Evolutionary conservation across 352 stramenopile species (phyloP).

Genomic region (Lagenidium giganteum): DNA sequence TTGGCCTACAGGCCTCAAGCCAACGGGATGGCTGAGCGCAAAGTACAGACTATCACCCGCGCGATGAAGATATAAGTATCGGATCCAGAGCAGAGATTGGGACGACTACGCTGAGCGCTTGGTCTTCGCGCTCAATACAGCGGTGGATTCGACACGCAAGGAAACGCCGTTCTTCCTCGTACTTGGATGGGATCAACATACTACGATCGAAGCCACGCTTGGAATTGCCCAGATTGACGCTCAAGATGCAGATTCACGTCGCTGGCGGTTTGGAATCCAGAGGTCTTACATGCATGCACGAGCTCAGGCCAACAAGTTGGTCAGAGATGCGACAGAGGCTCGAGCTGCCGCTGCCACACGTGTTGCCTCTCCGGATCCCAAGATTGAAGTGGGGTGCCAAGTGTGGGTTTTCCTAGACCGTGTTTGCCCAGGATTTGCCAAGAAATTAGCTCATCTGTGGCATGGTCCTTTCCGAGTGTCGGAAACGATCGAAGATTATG

Average conservation of each 20-base stretch:
- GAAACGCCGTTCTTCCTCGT: conserved; percentile 19
- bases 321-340: too few species aligned
- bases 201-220: conserved; percentile 2
- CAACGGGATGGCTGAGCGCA: conserved; percentile 5
- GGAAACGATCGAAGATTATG: conserved; percentile 3
- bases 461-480: conserved; percentile 18
- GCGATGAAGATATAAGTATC: background rate
- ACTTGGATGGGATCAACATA: conserved; percentile 11
- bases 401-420: conserved; percentile 23
- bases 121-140: conserved; percentile 14
- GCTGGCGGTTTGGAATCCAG: conserved; percentile 1
- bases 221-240: background rate
- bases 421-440: too few species aligned
- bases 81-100: conserved; percentile 14
- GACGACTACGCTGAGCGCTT: conserved; percentile 12
- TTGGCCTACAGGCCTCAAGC: conserved; percentile 11
- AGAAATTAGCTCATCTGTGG: conserved; percentile 20
- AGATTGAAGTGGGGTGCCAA: conserved; percentile 3
- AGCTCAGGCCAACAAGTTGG: too few species aligned
- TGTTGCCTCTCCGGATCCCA: too few species aligned
- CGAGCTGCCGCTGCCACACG: too few species aligned
- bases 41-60: background rate
- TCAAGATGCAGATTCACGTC: background rate
- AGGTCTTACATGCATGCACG: conserved; percentile 3
- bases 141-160: background rate